Conservation (phyloP, 75 land plant genomes). For the Isoetes taiwanensis region DNA sequence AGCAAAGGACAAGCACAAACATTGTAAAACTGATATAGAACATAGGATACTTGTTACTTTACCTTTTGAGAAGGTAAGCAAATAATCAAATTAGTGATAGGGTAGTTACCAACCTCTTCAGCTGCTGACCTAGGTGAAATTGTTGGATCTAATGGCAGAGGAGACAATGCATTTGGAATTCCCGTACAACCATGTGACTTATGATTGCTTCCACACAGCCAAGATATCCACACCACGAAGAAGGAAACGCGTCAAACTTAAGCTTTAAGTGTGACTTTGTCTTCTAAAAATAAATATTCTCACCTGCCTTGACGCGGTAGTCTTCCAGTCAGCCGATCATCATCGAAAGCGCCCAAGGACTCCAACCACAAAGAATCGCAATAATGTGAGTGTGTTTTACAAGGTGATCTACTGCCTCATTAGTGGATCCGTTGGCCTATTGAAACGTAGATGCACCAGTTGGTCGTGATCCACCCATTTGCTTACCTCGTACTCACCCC, state of each 20-base stretch:
- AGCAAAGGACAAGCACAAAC: too few relatives aligned
- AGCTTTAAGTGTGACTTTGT: background rate
- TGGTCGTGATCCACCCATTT: slow-evolving; percentile 65
- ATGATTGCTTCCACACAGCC: slow-evolving; percentile 96
- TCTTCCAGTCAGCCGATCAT: slow-evolving; percentile 47
- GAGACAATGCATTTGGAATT: slow-evolving; percentile 62
- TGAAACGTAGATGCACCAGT: slow-evolving; percentile 80
- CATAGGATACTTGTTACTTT: too few relatives aligned
- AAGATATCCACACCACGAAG: slow-evolving; percentile 71
- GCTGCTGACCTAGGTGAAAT: slow-evolving; percentile 85
- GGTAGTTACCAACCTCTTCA: slow-evolving; percentile 59
- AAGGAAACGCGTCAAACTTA: background rate
- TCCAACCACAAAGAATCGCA: slow-evolving; percentile 87
- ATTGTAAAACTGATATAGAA: too few relatives aligned
- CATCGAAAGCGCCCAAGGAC: slow-evolving; percentile 91
- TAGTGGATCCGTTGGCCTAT: slow-evolving; percentile 51
- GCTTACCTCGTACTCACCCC: slow-evolving; percentile 48
- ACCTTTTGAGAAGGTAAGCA: too few relatives aligned
- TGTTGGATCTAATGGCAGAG: slow-evolving; percentile 41
- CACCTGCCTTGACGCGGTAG: slow-evolving; percentile 85
- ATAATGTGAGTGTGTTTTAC: slow-evolving; percentile 34
- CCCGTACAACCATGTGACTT: slow-evolving; percentile 75
- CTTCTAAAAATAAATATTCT: background rate
- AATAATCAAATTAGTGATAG: background rate
- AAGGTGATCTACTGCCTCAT: slow-evolving; percentile 51